Evolutionary conservation across 2,329 filamentous ascomycete species (phyloP).

Genomic region (Fusarium veterinarium): DNA sequence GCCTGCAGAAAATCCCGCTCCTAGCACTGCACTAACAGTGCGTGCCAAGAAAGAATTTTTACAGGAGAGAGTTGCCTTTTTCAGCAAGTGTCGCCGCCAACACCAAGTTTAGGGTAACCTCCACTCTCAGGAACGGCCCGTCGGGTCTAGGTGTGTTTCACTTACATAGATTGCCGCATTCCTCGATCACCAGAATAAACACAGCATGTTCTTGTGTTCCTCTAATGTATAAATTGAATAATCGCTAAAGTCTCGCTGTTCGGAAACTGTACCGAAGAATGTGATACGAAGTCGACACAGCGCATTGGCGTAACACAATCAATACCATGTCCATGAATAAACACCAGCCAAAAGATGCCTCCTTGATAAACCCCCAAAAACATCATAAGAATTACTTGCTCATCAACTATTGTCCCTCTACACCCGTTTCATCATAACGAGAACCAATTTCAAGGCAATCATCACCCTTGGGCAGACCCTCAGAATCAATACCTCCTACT

Average conservation of each 20-base stretch:
- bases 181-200: slow-evolving; percentile 1
- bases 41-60: no score
- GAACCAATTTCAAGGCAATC: background rate
- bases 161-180: slow-evolving; percentile 29
- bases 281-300: background rate
- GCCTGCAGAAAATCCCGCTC: no score
- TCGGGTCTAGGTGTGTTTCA: slow-evolving; percentile 27
- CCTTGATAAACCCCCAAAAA: background rate
- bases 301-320: background rate
- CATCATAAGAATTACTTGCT: background rate
- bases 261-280: background rate
- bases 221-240: background rate
- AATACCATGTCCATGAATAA: background rate
- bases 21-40: no score
- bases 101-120: slow-evolving; percentile 25
- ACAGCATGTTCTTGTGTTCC: background rate
- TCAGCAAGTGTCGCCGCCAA: background rate
- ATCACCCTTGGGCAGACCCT: background rate
- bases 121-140: slow-evolving; percentile 10
- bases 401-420: background rate
- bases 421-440: background rate
- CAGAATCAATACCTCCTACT: fast-evolving
- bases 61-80: no score
- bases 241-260: background rate
- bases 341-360: background rate